Evolutionary conservation across 495 filamentous ascomycete genomes (phyloP).

Genomic region (Neurospora sp.): DNA sequence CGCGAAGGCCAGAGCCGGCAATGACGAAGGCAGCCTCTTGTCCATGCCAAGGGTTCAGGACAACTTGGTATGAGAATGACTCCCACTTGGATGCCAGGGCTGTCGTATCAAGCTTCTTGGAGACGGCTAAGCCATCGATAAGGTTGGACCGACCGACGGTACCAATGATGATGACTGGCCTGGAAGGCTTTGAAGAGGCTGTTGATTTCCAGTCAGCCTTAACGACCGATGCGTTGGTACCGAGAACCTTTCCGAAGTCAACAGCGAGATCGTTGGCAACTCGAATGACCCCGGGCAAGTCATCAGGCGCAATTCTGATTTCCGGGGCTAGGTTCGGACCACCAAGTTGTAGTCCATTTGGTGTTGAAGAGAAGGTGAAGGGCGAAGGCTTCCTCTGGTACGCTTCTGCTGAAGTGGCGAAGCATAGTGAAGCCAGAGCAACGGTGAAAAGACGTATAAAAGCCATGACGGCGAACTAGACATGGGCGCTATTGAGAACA

Average conservation of each 20-base stretch:
- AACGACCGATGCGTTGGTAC: slow-evolving; percentile 26
- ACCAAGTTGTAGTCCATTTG: slow-evolving; percentile 15
- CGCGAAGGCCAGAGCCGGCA: slow-evolving; percentile 49
- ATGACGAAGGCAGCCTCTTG: slow-evolving; percentile 44
- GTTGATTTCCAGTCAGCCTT: slow-evolving; percentile 17
- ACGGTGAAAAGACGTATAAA: slow-evolving; percentile 4
- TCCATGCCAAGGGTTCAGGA: slow-evolving; percentile 40
- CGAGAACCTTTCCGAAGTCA: slow-evolving; percentile 45
- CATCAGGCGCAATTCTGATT: slow-evolving; percentile 21
- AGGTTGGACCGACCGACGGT: slow-evolving; percentile 39
- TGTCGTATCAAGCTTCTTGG: slow-evolving; percentile 40
- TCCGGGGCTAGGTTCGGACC: slow-evolving; percentile 15
- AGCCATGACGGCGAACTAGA: slow-evolving; percentile 3
- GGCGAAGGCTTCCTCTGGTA: slow-evolving; percentile 9
- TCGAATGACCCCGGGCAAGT: slow-evolving; percentile 38
- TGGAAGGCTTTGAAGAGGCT: slow-evolving; percentile 15
- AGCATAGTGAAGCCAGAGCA: neutral
- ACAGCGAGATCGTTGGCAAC: slow-evolving; percentile 36
- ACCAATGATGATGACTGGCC: slow-evolving; percentile 38
- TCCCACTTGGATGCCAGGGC: slow-evolving; percentile 49
- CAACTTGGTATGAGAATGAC: slow-evolving; percentile 42
- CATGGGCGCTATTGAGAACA: neutral
- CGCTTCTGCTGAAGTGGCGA: slow-evolving; percentile 1
- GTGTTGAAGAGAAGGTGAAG: slow-evolving; percentile 13
- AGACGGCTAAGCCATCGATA: slow-evolving; percentile 32